phyloP scores from a whole-genome alignment of 139 green algal species.

The Edaphochlamys debaryana region DNA sequence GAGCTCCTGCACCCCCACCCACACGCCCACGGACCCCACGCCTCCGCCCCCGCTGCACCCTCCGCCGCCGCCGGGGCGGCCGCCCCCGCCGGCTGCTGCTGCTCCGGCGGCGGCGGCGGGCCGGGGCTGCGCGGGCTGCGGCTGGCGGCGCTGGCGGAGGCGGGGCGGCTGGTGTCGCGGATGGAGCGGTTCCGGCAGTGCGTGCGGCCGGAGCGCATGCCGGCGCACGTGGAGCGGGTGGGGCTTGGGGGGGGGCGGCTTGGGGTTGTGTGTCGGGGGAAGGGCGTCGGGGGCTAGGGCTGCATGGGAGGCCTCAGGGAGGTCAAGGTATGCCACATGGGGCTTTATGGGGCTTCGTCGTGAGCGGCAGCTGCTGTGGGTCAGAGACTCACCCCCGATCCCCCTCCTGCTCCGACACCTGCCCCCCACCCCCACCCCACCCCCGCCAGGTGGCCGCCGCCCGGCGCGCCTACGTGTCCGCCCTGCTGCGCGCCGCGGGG shows the following conservation, averaged over 20 bases:
- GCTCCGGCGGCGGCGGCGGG: too few species aligned
- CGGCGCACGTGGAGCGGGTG: not conserved
- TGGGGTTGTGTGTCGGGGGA: not conserved
- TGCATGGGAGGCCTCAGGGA: not conserved
- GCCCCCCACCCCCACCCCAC: too few species aligned
- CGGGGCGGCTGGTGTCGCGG: not conserved
- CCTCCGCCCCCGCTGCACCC: too few species aligned
- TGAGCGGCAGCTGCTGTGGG: not conserved
- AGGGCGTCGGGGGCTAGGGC: not conserved
- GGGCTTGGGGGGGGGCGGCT: not conserved
- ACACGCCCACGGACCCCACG: too few species aligned
- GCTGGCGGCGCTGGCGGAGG: not conserved
- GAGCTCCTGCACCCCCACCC: too few species aligned
- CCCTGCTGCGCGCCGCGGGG: not conserved
- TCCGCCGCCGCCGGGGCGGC: too few species aligned
- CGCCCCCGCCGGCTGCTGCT: too few species aligned
- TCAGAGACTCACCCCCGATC: too few species aligned
- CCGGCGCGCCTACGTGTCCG: not conserved
- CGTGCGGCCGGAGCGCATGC: slow-evolving; percentile 22
- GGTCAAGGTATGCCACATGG: too few species aligned
- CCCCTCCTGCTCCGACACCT: not conserved
- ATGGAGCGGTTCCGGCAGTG: slow-evolving; percentile 8
- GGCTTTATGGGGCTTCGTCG: too few species aligned
- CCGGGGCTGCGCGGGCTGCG: not conserved
- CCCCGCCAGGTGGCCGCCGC: not conserved